Percentiles rank a stretch among this genome's conserved stretches.
Evolutionary conservation across 1,284 basidiomycete species (phyloP).

Genomic region (Paramarasmius palmivorus): DNA sequence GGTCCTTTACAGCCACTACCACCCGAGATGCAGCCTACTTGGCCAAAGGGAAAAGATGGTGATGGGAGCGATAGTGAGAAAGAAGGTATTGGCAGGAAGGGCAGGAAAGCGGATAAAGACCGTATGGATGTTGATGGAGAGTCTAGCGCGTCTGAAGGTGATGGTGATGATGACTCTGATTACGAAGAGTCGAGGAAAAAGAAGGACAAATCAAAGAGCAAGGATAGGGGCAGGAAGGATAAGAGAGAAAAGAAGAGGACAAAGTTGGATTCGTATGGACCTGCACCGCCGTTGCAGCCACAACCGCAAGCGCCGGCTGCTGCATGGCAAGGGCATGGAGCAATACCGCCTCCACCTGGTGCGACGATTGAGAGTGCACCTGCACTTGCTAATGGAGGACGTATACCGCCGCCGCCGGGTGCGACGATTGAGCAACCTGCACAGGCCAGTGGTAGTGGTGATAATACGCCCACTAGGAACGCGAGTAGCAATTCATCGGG

Average conservation of each 20-base stretch:
- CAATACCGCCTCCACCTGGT: constrained; percentile 5
- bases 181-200: not conserved
- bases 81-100: not conserved
- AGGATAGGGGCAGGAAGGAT: constrained; percentile 5
- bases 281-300: not conserved
- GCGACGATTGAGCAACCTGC: constrained; percentile 7
- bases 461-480: constrained; percentile 5
- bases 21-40: constrained; percentile 11
- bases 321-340: constrained; percentile 6
- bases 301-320: constrained; percentile 11
- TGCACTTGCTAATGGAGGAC: not conserved
- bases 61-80: not conserved
- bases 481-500: constrained; percentile 1
- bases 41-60: not conserved
- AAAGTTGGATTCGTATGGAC: constrained; percentile 12
- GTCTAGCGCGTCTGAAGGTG: not conserved
- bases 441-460: not conserved
- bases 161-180: constrained; percentile 8
- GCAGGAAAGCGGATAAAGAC: not conserved
- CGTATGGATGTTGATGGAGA: constrained; percentile 1
- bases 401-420: constrained; percentile 14
- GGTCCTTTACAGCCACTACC: constrained; percentile 15
- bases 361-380: not conserved
- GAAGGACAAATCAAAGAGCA: not conserved
- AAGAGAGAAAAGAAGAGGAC: constrained; percentile 12